These are phyloP conservation scores for Ceratocystis variospora DNA, from an alignment of 2,329 filamentous ascomycete genomes.

Conservation along the genomic window DNA sequence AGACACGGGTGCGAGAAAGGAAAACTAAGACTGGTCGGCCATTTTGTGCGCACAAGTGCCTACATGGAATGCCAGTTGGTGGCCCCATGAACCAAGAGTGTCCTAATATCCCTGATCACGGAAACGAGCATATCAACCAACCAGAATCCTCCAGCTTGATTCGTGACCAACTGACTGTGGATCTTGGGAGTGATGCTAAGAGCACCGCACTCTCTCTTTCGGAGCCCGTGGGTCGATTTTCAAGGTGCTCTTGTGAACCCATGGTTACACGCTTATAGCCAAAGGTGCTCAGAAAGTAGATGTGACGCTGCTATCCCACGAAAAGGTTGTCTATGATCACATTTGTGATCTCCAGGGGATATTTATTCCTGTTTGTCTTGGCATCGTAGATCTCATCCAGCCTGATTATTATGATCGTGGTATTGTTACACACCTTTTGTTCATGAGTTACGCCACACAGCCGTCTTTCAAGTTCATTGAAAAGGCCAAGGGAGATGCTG, in stretches of 20 bases:
- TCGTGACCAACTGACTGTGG: not conserved
- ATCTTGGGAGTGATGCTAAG: not conserved
- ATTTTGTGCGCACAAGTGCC: not conserved
- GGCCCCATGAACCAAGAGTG: not conserved
- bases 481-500: not conserved
- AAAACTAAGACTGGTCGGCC: not conserved
- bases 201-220: not conserved
- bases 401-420: not conserved
- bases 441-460: not conserved
- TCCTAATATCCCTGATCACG: not conserved
- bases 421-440: not conserved
- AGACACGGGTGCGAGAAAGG: too few relatives aligned
- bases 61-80: too few relatives aligned
- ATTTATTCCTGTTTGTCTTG: not conserved
- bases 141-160: not conserved
- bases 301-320: not conserved
- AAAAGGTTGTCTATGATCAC: not conserved
- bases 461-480: not conserved
- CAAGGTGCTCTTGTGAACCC: not conserved
- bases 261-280: not conserved
- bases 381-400: not conserved
- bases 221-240: not conserved
- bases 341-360: not conserved
- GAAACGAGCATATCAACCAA: not conserved
- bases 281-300: not conserved